Evolutionary conservation across 805 yeast species (phyloP), one percentile per base, ranked within the genome.

Genomic region (Metschnikowia shivogae): DNA sequence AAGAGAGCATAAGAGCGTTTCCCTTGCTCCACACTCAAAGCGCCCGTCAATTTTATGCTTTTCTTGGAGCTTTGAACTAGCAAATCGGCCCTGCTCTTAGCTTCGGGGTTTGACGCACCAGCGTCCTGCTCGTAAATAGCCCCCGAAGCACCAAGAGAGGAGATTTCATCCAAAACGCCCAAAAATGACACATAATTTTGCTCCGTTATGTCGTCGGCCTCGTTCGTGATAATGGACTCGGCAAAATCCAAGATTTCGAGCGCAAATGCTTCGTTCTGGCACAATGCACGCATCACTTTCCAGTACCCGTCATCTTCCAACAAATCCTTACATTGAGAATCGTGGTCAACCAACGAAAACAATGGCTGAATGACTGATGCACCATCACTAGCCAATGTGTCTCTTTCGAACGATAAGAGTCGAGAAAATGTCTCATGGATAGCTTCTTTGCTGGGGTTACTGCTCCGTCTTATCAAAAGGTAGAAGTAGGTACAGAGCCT

Each of bases 61-160:
- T 72, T 73, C 45, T 81, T 69, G 0, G 92, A 83, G 24, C 78
- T 59, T 13, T 74, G 73, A 17, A 87, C 77, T 22, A 82, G 34
- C 74, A 49, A 72, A 62, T 46, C 50, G 54, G 68, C 44, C 63
- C 68, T 67, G 47, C 72, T 74, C 50, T 48, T 44, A 6, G 33
- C 12, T 47, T 73, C 76, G 1, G 78, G 80, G 46, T 68, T 71
- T 44, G 79, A 85, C 3, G 33, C 34, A 3, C 19, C 29, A 5
- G 32, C 17, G n/a, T 28, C 32, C 31, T 80, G 84, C 60, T 86
- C 93, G 77, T 80, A 80, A 57, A 81, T 86, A 3, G 87, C 81
- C 6, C 89, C 92, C 43, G 83, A 69, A 0, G 93, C 89, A 7
- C 95, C 95, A 38, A 84, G 78, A 1, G 92, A 85, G 0, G 93